phyloP scores from a whole-genome alignment of 140 eudicot genomes.

The Anethum foeniculum region DNA sequence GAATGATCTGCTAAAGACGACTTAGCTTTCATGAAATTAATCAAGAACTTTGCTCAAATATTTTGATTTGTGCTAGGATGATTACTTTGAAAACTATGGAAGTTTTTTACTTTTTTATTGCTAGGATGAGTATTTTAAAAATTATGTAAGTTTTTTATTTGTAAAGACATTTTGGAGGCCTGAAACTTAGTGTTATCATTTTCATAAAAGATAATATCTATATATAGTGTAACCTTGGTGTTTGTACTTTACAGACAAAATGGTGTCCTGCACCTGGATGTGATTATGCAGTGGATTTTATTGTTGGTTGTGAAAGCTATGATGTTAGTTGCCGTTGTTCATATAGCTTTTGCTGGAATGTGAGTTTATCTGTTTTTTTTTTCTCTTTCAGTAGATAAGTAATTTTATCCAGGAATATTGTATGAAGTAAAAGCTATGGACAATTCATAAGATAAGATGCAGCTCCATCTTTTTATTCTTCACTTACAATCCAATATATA shows the following conservation, averaged over 20 bases:
- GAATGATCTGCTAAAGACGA: not conserved
- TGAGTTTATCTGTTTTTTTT: conserved; percentile 25
- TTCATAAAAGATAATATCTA: not conserved
- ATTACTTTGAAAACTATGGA: not conserved
- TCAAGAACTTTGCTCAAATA: not conserved
- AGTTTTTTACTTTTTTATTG: too few relatives aligned
- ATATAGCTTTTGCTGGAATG: conserved; percentile 94
- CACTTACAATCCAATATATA: not conserved
- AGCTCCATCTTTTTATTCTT: not conserved
- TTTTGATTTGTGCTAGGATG: not conserved
- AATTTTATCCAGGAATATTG: not conserved
- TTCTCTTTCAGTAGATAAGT: not conserved
- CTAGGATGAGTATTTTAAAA: not conserved
- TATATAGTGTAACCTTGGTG: not conserved
- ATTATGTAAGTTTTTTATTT: not conserved
- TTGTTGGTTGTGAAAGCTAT: conserved; percentile 84
- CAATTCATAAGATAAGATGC: not conserved
- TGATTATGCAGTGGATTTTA: conserved; percentile 88
- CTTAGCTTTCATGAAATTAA: not conserved
- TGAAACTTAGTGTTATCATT: not conserved
- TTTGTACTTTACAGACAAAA: conserved; percentile 49
- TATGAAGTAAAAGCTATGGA: not conserved
- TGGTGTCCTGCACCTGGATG: conserved; percentile 99
- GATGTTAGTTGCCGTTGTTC: conserved; percentile 85
- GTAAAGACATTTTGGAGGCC: not conserved